Evolutionary conservation across 2,329 filamentous ascomycete genomes (phyloP).

Genomic region (Aciculosporium take): DNA sequence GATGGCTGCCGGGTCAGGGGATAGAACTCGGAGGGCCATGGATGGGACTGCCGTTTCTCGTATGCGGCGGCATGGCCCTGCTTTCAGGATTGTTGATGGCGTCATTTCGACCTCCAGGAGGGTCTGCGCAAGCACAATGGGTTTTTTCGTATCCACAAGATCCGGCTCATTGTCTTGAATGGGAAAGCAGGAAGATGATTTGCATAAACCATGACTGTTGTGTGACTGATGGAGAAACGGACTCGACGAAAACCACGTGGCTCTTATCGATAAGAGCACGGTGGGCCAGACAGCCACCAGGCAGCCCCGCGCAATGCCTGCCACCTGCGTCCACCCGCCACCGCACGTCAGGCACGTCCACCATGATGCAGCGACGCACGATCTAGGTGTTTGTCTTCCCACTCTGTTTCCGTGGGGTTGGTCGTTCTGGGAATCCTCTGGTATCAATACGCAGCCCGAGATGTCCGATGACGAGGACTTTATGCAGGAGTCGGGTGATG

Average conservation of each 20-base stretch:
- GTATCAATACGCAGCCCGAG: conserved; percentile 2
- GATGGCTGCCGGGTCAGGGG: conserved; percentile 30
- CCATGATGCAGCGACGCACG: background rate
- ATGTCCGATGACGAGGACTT: conserved; percentile 40
- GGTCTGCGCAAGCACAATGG: conserved; percentile 7
- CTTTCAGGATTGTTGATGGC: conserved; percentile 18
- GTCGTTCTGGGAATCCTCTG: no score
- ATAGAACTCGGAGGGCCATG: conserved; percentile 30
- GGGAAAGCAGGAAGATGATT: background rate
- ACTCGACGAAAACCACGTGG: background rate
- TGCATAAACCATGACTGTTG: no score
- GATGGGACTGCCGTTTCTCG: conserved; percentile 36
- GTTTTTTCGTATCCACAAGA: background rate
- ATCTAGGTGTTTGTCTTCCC: background rate
- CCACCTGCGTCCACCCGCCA: background rate
- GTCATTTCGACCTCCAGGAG: conserved; percentile 13
- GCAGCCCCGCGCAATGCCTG: background rate
- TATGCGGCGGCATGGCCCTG: conserved; percentile 19
- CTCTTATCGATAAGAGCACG: background rate
- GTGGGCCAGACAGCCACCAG: no score
- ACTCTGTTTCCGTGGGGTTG: background rate
- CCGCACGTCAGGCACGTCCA: background rate
- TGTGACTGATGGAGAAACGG: no score
- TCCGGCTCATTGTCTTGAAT: background rate
- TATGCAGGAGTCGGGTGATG: conserved; percentile 34